Base-by-base conservation (phyloP, 2,329 filamentous ascomycete genomes). In the Trichoderma cornu-damae region DNA sequence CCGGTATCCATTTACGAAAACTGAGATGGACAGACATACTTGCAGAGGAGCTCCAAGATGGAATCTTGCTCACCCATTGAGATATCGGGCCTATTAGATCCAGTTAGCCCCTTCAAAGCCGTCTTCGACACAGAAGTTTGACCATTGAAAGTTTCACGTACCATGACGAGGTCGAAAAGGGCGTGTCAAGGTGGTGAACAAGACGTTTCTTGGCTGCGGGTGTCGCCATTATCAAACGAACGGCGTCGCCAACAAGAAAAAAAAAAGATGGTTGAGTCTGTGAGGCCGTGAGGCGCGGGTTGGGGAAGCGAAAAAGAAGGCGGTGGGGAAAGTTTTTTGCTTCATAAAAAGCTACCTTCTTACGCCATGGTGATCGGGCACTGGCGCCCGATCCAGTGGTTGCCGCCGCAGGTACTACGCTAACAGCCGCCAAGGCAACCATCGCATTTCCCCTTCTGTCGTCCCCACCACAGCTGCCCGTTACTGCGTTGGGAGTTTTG, bases 1-100 rank as follows among this genome's bases (percentile, higher is more conserved):
- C 6, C 9, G 30, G 3, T n/a, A 12, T 11, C 8, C 16, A 16
- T 6, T 14, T 11, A 16, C 14, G 5, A 18, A 24, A 35, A 37
- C 1, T 6, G 20, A 5, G 6, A 37, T 34, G 16, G 20, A 24
- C 14, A 24, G 6, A 14, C 28, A 38, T 77, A 88, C 86, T 76
- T 80, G 79, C 82, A 87, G 4, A 89, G 75, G 48, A 90, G 74
- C 61, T 88, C 84, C 8, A 89, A 67, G 35, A 89, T 85, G 3
- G 78, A 76, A 51, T 85, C 79, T 68, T 88, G 84, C 52, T 88
- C 77, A 48, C 82, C 73, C 16, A 72, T 66, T 2, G 76, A 74
- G 42, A 88, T 77, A 40, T 77, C 69, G 6, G 87, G 87, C 85
- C 87, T 90, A 48, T 5, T 2, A 6, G 1, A 38, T 11, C 26